These are phyloP conservation scores for Xylariaceae sp. DNA, from an alignment of 2,329 filamentous ascomycete species.

Conservation along the genomic window DNA sequence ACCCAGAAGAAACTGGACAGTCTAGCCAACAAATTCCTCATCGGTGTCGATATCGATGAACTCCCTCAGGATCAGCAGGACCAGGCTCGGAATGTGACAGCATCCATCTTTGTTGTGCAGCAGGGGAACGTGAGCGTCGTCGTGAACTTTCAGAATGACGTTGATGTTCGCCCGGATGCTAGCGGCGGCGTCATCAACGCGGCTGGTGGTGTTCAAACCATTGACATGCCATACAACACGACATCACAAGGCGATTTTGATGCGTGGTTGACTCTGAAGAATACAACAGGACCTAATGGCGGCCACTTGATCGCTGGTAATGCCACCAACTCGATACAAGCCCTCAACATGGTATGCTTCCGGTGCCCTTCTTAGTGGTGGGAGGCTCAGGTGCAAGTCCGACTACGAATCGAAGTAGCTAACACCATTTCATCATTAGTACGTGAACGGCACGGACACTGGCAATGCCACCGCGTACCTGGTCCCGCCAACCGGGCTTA, in stretches of 20 bases:
- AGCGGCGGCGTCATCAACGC: constrained; percentile 48
- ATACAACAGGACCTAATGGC: constrained; percentile 45
- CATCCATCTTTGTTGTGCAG: constrained; percentile 69
- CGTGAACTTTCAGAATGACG: constrained; percentile 49
- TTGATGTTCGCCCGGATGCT: constrained; percentile 45
- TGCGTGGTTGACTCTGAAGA: constrained; percentile 58
- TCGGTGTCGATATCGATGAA: constrained; percentile 55
- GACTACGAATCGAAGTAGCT: neutral
- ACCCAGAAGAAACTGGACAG: constrained; percentile 58
- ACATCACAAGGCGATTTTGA: constrained; percentile 68
- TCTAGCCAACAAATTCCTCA: constrained; percentile 64
- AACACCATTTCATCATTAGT: constrained; percentile 25
- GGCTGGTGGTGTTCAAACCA: constrained; percentile 54
- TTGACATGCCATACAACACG: constrained; percentile 60
- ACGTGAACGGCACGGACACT: constrained; percentile 56
- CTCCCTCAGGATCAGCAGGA: constrained; percentile 54
- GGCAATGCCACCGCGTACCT: constrained; percentile 74
- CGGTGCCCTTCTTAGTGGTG: neutral
- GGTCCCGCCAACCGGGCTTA: constrained; percentile 63
- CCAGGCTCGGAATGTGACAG: constrained; percentile 68
- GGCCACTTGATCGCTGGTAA: constrained; percentile 56
- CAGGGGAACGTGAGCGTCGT: constrained; percentile 59
- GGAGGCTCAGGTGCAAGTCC: neutral
- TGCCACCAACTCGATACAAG: constrained; percentile 57
- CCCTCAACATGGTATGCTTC: constrained; percentile 49